Base-by-base conservation (phyloP, 2,329 filamentous ascomycete species). In the Trichoderma simmonsii region DNA sequence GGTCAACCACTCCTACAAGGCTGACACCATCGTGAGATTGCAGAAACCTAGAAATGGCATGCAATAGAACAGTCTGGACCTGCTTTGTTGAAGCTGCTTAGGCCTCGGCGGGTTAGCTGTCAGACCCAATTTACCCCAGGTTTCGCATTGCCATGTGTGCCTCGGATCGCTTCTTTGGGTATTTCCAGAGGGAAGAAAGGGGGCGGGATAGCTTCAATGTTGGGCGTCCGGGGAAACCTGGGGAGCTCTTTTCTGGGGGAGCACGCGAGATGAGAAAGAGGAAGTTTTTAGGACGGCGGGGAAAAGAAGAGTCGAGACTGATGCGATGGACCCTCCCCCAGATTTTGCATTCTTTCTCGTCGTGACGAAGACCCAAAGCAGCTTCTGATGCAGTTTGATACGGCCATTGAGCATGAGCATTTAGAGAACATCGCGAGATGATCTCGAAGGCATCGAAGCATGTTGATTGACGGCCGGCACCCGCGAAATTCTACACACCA, bases 81-180 rank as follows among this genome's bases (percentile, higher is more conserved):
- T 51, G 30, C 57, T 30, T 24, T n/a, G 6, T 8, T 21, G 26
- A 67, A 39, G 21, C 48, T 26, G 30, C 51, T 54, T 56, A 7
- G 28, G 30, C 30, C 34, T 39, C 39, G 9, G 62, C 26, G 6
- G 39, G 48, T 30, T 59, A 26, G 43, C 24, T 11, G 28, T 12
- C 70, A 32, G 57, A 28, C 43, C 34, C 26, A 15, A 26, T 63
- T 59, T 69, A 62, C 48, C 64, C 57, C 71, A 72, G 64, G 48
- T 68, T 72, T 48, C 24, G 32, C 43, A 34, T 9, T n/a, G 24
- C 5, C 48, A 32, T n/a, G 48, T 62, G 62, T 63, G 39, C 34
- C 57, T 72, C 64, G 64, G 71, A 68, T 72, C 59, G 26, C 71
- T 72, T 28, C 48, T 72, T 69, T 72, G 59, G 71, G 64, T 6